Evolutionary conservation across 2,329 filamentous ascomycete genomes (phyloP), one percentile per base, ranked within the genome.

Genomic region (Pseudogymnoascus sp.): DNA sequence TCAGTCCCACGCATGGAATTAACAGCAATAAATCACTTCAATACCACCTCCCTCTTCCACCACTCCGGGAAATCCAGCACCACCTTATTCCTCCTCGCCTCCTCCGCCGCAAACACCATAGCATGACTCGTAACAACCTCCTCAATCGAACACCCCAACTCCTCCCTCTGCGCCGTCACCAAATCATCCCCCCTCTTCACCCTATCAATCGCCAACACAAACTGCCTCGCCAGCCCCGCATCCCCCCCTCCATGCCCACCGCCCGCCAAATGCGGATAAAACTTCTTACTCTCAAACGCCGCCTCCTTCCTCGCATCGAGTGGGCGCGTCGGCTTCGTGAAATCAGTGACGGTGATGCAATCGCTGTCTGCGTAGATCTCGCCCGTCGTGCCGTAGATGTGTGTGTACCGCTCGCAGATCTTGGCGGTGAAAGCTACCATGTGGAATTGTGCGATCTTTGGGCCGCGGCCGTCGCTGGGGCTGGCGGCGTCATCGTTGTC

Each of bases 21-120:
- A 56, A 56, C 28, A 18, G 1, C 28, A 12, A 34, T 8, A 56
- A 11, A 11, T 53, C 46, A 56, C 49, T 56, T 21, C 28, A 36
- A 56, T 3, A 5, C 28, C 25, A 36, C 79, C 66, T 85, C 79
- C 64, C 75, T 72, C 34, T 77, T 75, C 91, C 91, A 96, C 90
- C 91, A 96, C 56, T 81, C 75, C 46, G 77, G 76, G 87, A 90
- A 97, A 68, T 88, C 82, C 3, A 97, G 77, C 6, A 95, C 87
- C 72, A 82, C 86, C 71, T 83, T 85, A 60, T 82, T 80, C 60
- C 78, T 80, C 70, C 93, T 84, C 4, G 93, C 91, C 70, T 96
- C 89, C 76, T 97, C 95, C 0, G 93, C 95, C 23, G 91, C 93
- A 78, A 97, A 99, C 0, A 97, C 93, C 76, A 95, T 84, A 1